Conservation (phyloP, 306 rosid genomes). For the Spatholobus suberectus region DNA sequence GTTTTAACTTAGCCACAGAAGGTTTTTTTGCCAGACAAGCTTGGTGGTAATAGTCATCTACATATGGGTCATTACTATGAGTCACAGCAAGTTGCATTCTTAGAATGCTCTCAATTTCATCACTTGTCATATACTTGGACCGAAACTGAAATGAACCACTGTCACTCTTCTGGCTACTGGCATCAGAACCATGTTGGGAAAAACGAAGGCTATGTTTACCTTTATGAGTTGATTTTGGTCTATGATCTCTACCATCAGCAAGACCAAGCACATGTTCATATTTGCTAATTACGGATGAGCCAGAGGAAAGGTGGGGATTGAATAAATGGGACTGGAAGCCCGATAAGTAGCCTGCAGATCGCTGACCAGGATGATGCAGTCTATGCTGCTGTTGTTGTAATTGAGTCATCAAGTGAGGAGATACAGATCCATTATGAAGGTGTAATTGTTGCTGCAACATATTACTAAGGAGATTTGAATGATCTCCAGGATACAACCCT, state of each 20-base stretch:
- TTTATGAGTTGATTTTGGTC: conserved; percentile 56
- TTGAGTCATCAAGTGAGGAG: conserved; percentile 56
- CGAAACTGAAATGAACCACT: conserved; percentile 56
- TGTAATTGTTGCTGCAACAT: conserved; percentile 87
- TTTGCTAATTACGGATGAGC: conserved; percentile 41
- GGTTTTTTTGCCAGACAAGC: conserved; percentile 57
- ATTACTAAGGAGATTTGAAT: conserved; percentile 61
- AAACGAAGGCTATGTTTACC: conserved; percentile 55
- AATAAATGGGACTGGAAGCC: conserved; percentile 56
- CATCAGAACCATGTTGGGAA: conserved; percentile 55
- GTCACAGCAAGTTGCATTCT: conserved; percentile 67
- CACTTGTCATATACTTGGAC: conserved; percentile 64
- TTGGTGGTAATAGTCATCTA: conserved; percentile 65
- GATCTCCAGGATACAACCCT: conserved; percentile 63
- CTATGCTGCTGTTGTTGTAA: conserved; percentile 61
- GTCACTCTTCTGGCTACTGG: conserved; percentile 62
- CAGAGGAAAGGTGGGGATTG: conserved; percentile 51
- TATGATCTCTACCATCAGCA: conserved; percentile 49
- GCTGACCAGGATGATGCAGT: conserved; percentile 52
- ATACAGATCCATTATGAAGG: conserved; percentile 57
- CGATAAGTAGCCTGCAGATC: conserved; percentile 56
- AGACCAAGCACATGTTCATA: conserved; percentile 48
- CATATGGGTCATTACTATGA: conserved; percentile 59
- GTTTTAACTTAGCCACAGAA: conserved; percentile 53
- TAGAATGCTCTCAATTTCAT: conserved; percentile 66